Percentiles rank a stretch among this genome's conserved stretches.
These are phyloP conservation scores for Aspergillus quadrilineatus DNA, from an alignment of 2,329 filamentous ascomycete species.

Conservation along the genomic window DNA sequence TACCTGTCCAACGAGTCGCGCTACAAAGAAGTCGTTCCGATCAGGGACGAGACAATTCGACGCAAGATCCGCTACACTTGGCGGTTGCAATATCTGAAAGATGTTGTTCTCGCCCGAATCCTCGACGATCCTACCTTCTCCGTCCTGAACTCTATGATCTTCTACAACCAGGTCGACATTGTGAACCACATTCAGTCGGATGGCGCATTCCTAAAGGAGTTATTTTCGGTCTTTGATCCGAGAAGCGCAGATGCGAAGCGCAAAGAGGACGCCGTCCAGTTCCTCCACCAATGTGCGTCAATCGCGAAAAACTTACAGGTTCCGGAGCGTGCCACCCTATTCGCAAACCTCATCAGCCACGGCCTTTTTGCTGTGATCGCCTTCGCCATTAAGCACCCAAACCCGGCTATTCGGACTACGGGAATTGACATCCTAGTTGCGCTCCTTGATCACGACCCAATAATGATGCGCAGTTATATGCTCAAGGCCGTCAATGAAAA, in stretches of 20 bases:
- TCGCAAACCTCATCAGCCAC: constrained; percentile 84
- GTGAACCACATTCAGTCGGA: constrained; percentile 91
- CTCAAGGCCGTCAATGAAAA: constrained; percentile 90
- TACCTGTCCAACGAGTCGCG: constrained; percentile 85
- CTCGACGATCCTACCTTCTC: constrained; percentile 97
- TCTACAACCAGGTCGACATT: constrained; percentile 98
- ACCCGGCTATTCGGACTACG: constrained; percentile 82
- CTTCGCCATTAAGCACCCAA: constrained; percentile 81
- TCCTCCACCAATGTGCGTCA: constrained; percentile 92
- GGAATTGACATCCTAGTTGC: constrained; percentile 92
- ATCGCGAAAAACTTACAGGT: constrained; percentile 94
- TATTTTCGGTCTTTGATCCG: constrained; percentile 80
- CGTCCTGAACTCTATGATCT: constrained; percentile 95
- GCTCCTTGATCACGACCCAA: constrained; percentile 91
- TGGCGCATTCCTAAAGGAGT: constrained; percentile 71
- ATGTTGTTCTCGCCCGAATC: constrained; percentile 95
- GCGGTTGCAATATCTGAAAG: constrained; percentile 92
- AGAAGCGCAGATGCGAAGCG: constrained; percentile 64
- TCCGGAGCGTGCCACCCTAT: constrained; percentile 74
- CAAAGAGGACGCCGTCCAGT: constrained; percentile 91
- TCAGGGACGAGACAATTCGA: constrained; percentile 76
- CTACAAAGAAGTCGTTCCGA: constrained; percentile 94
- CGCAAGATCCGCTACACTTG: constrained; percentile 96
- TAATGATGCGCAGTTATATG: constrained; percentile 90
- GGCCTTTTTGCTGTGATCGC: constrained; percentile 88